phyloP scores from a whole-genome alignment of 371 early-diverging fungal genomes.

The Mucor lusitanicus region DNA sequence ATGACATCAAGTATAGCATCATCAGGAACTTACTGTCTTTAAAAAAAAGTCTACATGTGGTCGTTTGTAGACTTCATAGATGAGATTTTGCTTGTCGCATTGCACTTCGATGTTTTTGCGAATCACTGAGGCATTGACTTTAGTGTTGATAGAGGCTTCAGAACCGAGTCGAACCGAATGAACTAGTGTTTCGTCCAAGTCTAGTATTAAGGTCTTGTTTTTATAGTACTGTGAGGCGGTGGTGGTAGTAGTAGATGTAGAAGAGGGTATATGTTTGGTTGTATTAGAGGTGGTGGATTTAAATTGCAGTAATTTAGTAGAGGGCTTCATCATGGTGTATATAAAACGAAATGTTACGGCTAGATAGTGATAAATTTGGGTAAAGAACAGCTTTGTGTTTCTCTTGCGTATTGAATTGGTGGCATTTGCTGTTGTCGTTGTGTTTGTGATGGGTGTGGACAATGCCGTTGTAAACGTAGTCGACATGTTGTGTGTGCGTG shows the following conservation, averaged over 20 bases:
- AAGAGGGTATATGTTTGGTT: background rate
- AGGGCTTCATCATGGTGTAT: constrained; percentile 3
- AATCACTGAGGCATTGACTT: constrained; percentile 34
- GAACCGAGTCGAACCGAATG: constrained; percentile 70
- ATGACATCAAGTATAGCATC: background rate
- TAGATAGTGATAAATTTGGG: constrained; percentile 19
- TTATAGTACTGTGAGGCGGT: constrained; percentile 37
- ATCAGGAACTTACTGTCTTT: constrained; percentile 63
- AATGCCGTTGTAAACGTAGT: constrained; percentile 16
- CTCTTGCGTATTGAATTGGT: constrained; percentile 2
- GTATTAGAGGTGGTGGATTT: constrained; percentile 2
- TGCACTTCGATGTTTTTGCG: constrained; percentile 81
- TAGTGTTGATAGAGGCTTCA: constrained; percentile 13
- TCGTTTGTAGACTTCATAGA: constrained; percentile 95
- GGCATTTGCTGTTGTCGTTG: constrained; percentile 2
- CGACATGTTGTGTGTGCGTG: constrained; percentile 1
- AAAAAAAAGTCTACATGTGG: constrained; percentile 96
- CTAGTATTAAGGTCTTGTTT: constrained; percentile 89
- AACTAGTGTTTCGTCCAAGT: constrained; percentile 96
- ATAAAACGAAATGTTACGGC: constrained; percentile 12
- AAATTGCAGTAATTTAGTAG: background rate
- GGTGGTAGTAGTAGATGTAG: constrained; percentile 15
- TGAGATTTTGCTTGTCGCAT: constrained; percentile 83
- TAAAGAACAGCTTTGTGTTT: constrained; percentile 15
- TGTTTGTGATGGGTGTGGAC: constrained; percentile 8